phyloP scores from a whole-genome alignment of 805 yeast species.

The Metschnikowia vanudenii region DNA sequence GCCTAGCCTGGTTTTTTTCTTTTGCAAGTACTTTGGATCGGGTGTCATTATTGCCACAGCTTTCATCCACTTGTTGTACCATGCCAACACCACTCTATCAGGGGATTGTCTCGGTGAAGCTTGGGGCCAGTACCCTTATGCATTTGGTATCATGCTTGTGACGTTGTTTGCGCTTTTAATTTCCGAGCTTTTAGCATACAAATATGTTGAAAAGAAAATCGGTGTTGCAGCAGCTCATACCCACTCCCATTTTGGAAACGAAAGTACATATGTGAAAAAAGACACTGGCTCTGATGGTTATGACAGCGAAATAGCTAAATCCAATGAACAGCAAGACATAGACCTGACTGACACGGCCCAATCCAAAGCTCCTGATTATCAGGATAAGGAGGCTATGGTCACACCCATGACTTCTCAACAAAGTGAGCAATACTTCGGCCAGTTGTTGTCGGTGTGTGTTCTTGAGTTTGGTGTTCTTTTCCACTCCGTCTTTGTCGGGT shows the following conservation, averaged over 20 bases:
- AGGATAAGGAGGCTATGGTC: slow-evolving; percentile 43
- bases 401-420: slow-evolving; percentile 33
- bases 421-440: slow-evolving; percentile 53
- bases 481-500: slow-evolving; percentile 81
- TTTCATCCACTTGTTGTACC: slow-evolving; percentile 69
- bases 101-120: slow-evolving; percentile 62
- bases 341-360: slow-evolving; percentile 36
- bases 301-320: not conserved
- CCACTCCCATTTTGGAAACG: slow-evolving; percentile 58
- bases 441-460: slow-evolving; percentile 54
- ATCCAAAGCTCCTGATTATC: slow-evolving; percentile 41
- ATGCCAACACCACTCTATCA: slow-evolving; percentile 59
- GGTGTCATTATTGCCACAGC: slow-evolving; percentile 85
- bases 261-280: slow-evolving; percentile 29
- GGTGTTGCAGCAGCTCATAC: slow-evolving; percentile 34
- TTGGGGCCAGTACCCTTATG: slow-evolving; percentile 52
- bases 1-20: slow-evolving; percentile 64
- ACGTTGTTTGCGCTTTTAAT: slow-evolving; percentile 51
- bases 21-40: slow-evolving; percentile 76
- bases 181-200: slow-evolving; percentile 50
- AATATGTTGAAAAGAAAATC: slow-evolving; percentile 39
- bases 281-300: not conserved
- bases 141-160: slow-evolving; percentile 53
- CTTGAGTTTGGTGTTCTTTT: slow-evolving; percentile 79
- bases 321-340: not conserved